Base-by-base conservation (phyloP, 768 basidiomycete genomes). In the Lentinula raphanica region DNA sequence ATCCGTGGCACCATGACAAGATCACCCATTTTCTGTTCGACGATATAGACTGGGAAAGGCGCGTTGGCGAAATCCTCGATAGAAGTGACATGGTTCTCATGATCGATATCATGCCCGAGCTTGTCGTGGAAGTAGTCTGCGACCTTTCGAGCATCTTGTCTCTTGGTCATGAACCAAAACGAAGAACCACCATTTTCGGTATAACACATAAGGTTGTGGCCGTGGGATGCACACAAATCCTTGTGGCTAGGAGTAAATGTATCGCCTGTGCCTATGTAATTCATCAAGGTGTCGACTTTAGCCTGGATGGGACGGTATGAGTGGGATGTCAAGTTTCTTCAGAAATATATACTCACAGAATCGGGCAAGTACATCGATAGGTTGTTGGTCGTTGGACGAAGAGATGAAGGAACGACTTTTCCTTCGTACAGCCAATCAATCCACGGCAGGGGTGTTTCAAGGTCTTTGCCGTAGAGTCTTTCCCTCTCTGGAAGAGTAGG, bases 221-320 rank as follows among this genome's bases (percentile, higher is more conserved):
- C 91, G 5, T 87, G 86, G 3, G 90, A 92, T 1, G 82, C 90
- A 64, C 91, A 94, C 0, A 87, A 78, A 70, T 94, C 91, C 67
- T 92, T 93, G 66, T 94, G 92, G 58, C 83, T 87, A 1, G 91
- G 86, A 0, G 92, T 94, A 68, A 83, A 92, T 0, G 92, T 93
- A 60, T 90, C 91, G 0, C 87, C 88, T 56, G 87, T 76, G 6
- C 92, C 92, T 5, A 92, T 70, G 64, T 94, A 94, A 65, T 88
- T 91, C 90, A 94, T 92, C 3, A 94, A 72, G 0, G 90, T 92
- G 64, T 92, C 86, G 2, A 90, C 82, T 27, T 53, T 39, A 32
- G 44, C 42, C 56, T 46, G 35, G 17, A 48, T 17, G 6, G 46
- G 29, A 17, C 11, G 6, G 23, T n/a, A 40, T 32, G 31, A 56